Evolutionary conservation across 1,284 basidiomycete species (phyloP).

Genomic region (Fistulinella cinereoalba): DNA sequence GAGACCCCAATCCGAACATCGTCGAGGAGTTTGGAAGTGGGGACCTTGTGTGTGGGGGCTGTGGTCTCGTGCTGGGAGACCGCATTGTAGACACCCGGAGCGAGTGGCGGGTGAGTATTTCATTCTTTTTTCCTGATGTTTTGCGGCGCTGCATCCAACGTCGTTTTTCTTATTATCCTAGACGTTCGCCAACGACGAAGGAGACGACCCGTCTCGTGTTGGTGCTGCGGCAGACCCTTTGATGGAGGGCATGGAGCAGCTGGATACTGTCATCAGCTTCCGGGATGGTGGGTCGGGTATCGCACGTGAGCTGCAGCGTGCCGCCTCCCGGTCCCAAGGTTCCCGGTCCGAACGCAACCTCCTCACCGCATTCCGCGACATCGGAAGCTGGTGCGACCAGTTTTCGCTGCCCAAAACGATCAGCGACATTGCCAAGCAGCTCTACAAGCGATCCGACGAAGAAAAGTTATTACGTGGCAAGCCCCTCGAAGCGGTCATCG

Average conservation of each 20-base stretch:
- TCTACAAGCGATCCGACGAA: slow-evolving; percentile 96
- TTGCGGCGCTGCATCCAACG: slow-evolving; percentile 26
- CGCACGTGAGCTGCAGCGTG: slow-evolving; percentile 89
- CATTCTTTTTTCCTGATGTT: slow-evolving; percentile 11
- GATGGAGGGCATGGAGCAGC: slow-evolving; percentile 90
- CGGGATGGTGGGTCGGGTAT: slow-evolving; percentile 93
- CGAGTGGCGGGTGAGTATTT: slow-evolving; percentile 87
- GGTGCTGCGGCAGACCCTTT: slow-evolving; percentile 93
- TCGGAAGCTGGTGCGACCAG: slow-evolving; percentile 91
- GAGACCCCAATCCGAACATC: slow-evolving; percentile 89
- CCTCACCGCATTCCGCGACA: slow-evolving; percentile 86
- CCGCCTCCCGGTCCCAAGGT: slow-evolving; percentile 74
- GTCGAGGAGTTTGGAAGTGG: slow-evolving; percentile 97
- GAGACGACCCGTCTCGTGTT: slow-evolving; percentile 99
- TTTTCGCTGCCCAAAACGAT: slow-evolving; percentile 95
- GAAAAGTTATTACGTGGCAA: slow-evolving; percentile 92
- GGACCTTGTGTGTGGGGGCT: slow-evolving; percentile 95
- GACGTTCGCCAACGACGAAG: slow-evolving; percentile 99
- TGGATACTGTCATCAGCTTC: slow-evolving; percentile 93
- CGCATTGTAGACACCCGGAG: slow-evolving; percentile 96
- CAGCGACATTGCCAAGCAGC: slow-evolving; percentile 93
- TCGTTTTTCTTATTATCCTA: slow-evolving; percentile 40
- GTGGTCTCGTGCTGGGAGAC: slow-evolving; percentile 94
- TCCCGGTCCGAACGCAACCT: slow-evolving; percentile 83
- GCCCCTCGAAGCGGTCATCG: slow-evolving; percentile 89